These are phyloP conservation scores for Raddia guianensis DNA, from an alignment of 176 grass and related monocot genomes.

Conservation along the genomic window DNA sequence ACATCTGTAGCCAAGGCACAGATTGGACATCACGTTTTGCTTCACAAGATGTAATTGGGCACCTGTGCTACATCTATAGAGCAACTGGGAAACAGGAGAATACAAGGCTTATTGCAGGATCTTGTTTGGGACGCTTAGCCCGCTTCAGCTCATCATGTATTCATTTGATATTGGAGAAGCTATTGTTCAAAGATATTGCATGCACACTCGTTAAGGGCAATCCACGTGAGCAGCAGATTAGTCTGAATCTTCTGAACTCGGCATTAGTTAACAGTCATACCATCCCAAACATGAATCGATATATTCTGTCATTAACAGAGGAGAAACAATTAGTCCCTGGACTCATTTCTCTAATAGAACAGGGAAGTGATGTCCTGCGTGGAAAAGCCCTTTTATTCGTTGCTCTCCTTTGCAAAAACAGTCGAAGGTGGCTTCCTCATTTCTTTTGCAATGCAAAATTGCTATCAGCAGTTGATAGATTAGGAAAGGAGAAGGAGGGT, in stretches of 20 bases:
- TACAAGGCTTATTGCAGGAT: slow-evolving; percentile 85
- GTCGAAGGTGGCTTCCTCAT: slow-evolving; percentile 86
- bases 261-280: slow-evolving; percentile 67
- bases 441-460: slow-evolving; percentile 87
- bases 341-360: slow-evolving; percentile 74
- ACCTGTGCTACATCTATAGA: slow-evolving; percentile 92
- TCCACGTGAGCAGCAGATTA: slow-evolving; percentile 87
- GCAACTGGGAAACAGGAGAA: slow-evolving; percentile 90
- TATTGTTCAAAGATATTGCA: slow-evolving; percentile 74
- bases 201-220: slow-evolving; percentile 80
- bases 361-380: slow-evolving; percentile 79
- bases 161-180: slow-evolving; percentile 80
- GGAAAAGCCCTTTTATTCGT: slow-evolving; percentile 89
- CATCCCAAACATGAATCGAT: slow-evolving; percentile 75
- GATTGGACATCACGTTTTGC: slow-evolving; percentile 95
- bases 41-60: slow-evolving; percentile 81
- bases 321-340: slow-evolving; percentile 83
- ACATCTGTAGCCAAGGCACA: slow-evolving; percentile 91
- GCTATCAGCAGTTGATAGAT: slow-evolving; percentile 82
- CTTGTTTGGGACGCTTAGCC: slow-evolving; percentile 81
- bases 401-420: slow-evolving; percentile 94
- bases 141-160: slow-evolving; percentile 82
- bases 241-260: slow-evolving; percentile 83
- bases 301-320: slow-evolving; percentile 70
- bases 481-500: slow-evolving; percentile 84